Evolutionary conservation across 768 basidiomycete species (phyloP).

Genomic region (Mycena olivaceomarginata): DNA sequence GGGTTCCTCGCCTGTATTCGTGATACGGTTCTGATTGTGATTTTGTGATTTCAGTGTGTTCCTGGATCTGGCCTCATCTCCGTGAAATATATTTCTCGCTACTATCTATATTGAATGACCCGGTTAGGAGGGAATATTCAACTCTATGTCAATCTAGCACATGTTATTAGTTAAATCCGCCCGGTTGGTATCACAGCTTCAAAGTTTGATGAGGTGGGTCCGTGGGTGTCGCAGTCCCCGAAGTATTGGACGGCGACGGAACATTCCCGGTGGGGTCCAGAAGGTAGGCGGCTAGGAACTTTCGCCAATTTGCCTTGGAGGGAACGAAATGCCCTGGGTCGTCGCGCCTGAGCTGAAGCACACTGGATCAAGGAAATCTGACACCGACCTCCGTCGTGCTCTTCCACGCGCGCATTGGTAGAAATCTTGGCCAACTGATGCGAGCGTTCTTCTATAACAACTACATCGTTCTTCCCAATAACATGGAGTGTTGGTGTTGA

Average conservation of each 20-base stretch:
- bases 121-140: too few relatives aligned
- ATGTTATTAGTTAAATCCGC: not conserved
- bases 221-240: constrained; percentile 70
- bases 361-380: not conserved
- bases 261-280: constrained; percentile 68
- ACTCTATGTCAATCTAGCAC: not conserved
- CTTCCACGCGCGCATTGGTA: constrained; percentile 77
- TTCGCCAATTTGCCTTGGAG: constrained; percentile 84
- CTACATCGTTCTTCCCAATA: constrained; percentile 84
- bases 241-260: constrained; percentile 66
- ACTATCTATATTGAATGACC: not conserved
- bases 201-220: constrained; percentile 16
- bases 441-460: constrained; percentile 84
- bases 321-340: constrained; percentile 88
- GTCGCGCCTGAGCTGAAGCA: constrained; percentile 1
- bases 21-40: not conserved
- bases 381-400: constrained; percentile 85
- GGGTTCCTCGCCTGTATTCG: not conserved
- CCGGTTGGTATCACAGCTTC: constrained; percentile 17
- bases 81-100: not conserved
- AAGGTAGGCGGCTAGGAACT: constrained; percentile 83
- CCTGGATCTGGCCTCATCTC: not conserved
- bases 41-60: not conserved
- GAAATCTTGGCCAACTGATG: constrained; percentile 73
- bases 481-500: constrained; percentile 87